These are phyloP conservation scores for Betula pendula DNA, from an alignment of 306 rosid species.

Conservation along the genomic window DNA sequence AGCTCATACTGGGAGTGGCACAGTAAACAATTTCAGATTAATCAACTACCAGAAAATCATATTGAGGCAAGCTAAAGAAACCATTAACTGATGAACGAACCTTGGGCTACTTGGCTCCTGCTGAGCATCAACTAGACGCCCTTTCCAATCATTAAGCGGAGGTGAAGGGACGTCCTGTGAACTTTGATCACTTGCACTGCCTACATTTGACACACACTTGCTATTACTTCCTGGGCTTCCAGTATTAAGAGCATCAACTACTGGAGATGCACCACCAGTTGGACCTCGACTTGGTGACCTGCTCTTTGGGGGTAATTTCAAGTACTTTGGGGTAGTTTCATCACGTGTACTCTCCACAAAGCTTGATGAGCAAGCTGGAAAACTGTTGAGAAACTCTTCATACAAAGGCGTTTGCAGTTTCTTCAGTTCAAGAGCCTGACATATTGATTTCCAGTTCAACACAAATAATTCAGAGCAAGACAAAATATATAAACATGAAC, in stretches of 20 bases:
- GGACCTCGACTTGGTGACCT: conserved; percentile 81
- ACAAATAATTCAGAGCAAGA: conserved; percentile 25
- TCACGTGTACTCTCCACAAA: conserved; percentile 54
- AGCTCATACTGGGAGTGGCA: conserved; percentile 56
- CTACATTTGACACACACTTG: conserved; percentile 50
- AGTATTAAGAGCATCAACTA: conserved; percentile 45
- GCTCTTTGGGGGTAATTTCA: conserved; percentile 96
- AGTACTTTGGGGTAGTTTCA: conserved; percentile 62
- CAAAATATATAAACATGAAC: conserved; percentile 9
- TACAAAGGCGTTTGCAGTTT: conserved; percentile 90
- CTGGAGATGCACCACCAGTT: conserved; percentile 56
- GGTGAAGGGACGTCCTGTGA: conserved; percentile 62
- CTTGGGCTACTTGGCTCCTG: conserved; percentile 83
- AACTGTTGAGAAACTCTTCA: conserved; percentile 90
- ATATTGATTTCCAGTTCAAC: conserved; percentile 18
- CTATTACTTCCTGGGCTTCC: conserved; percentile 88
- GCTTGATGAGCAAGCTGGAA: conserved; percentile 66
- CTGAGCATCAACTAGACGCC: conserved; percentile 58
- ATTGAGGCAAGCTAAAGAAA: conserved; percentile 20
- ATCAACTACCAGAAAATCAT: conserved; percentile 9
- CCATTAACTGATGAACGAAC: conserved; percentile 41
- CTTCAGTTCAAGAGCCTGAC: conserved; percentile 93
- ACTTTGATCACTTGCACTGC: conserved; percentile 50
- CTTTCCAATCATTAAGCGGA: conserved; percentile 59
- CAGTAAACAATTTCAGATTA: conserved; percentile 19